Evolutionary conservation across 345 rosid genomes (phyloP).

Genomic region (Linum tenue): DNA sequence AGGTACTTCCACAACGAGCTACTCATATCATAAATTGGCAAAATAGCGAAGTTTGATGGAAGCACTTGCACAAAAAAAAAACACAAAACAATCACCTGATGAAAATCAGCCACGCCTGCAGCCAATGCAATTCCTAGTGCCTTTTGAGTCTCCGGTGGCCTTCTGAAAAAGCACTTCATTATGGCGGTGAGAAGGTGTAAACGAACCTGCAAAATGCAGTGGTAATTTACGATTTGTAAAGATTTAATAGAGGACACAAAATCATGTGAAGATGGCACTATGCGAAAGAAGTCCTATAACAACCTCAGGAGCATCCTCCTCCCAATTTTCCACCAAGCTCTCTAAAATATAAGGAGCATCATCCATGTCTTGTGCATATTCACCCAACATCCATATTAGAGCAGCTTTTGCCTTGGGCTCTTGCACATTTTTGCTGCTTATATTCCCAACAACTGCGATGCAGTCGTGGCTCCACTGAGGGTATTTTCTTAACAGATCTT

Average conservation of each 20-base stretch:
- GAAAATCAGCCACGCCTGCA: slow-evolving; percentile 80
- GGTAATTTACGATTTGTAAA: slow-evolving; percentile 1
- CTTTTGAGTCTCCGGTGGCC: slow-evolving; percentile 92
- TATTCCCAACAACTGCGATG: slow-evolving; percentile 98
- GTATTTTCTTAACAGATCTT: slow-evolving; percentile 91
- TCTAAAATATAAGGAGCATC: slow-evolving; percentile 93
- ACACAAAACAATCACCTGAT: slow-evolving; percentile 42
- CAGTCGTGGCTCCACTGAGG: slow-evolving; percentile 99
- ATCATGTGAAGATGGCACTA: slow-evolving; percentile 5
- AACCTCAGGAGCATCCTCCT: slow-evolving; percentile 92
- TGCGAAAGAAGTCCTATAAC: slow-evolving; percentile 5
- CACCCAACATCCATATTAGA: slow-evolving; percentile 99
- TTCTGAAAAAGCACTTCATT: slow-evolving; percentile 92
- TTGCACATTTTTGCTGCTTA: slow-evolving; percentile 82
- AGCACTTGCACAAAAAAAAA: not conserved
- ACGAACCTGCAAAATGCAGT: slow-evolving; percentile 56
- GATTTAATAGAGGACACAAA: not conserved
- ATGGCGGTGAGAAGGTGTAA: slow-evolving; percentile 92
- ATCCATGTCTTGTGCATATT: slow-evolving; percentile 93
- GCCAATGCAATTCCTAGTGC: slow-evolving; percentile 81
- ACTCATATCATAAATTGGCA: not conserved
- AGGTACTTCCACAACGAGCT: not conserved
- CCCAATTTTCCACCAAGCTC: slow-evolving; percentile 84
- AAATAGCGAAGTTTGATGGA: not conserved
- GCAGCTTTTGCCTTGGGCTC: slow-evolving; percentile 98